Evolutionary conservation across 2,329 filamentous ascomycete genomes (phyloP).

Genomic region (Didymella lethalis): DNA sequence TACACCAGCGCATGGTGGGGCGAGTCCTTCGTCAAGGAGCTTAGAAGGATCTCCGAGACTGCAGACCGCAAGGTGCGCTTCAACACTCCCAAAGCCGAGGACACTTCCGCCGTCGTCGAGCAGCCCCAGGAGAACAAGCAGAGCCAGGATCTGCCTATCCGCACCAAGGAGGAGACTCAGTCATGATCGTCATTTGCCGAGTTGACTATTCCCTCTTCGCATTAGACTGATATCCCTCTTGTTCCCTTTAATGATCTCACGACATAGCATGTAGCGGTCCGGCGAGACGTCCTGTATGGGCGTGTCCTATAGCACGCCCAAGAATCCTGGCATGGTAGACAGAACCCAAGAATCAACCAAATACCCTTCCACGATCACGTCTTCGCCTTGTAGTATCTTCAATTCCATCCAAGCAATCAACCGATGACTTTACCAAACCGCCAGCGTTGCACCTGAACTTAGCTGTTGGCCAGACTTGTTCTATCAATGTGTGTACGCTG

Average conservation of each 20-base stretch:
- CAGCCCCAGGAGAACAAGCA: slow-evolving; percentile 18
- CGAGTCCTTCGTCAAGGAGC: slow-evolving; percentile 86
- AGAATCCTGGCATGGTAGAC: not conserved
- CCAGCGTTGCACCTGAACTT: not conserved
- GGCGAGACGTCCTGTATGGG: slow-evolving; percentile 5
- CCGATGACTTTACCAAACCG: not conserved
- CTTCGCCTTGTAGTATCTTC: not conserved
- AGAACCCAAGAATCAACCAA: not conserved
- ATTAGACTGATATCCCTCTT: slow-evolving; percentile 19
- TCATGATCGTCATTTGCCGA: slow-evolving; percentile 17
- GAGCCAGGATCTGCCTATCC: slow-evolving; percentile 18
- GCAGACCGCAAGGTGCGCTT: slow-evolving; percentile 58
- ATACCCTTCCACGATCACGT: not conserved
- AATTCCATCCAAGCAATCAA: not conserved
- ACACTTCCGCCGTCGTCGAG: slow-evolving; percentile 8
- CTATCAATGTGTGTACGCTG: no score
- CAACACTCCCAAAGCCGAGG: slow-evolving; percentile 20
- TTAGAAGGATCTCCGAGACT: slow-evolving; percentile 67
- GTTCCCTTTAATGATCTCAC: slow-evolving; percentile 12
- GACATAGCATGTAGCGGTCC: slow-evolving; percentile 15
- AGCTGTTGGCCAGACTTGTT: no score
- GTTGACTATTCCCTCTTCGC: slow-evolving; percentile 2
- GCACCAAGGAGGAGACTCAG: slow-evolving; percentile 22
- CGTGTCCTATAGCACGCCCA: not conserved
- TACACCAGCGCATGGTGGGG: slow-evolving; percentile 98